Conservation (phyloP, 148 eudicot genomes). For the Linanthus parryae region DNA sequence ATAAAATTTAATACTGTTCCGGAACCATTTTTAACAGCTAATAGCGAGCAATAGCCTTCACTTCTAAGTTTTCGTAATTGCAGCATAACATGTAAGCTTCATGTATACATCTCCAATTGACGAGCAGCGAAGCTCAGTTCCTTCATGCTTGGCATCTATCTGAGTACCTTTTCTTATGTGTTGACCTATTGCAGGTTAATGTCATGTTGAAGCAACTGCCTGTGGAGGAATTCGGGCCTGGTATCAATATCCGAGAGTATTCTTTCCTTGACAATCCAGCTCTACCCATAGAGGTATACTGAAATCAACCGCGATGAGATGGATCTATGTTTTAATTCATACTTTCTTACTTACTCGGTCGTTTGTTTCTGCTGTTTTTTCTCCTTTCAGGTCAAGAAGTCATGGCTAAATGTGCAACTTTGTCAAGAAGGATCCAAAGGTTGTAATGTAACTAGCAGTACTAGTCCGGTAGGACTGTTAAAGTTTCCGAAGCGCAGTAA, state of each 20-base stretch:
- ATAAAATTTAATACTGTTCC: too few species aligned
- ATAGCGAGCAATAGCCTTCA: too few species aligned
- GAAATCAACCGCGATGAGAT: not conserved
- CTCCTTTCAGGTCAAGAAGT: constrained; percentile 71
- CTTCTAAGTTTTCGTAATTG: too few species aligned
- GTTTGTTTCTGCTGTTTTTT: not conserved
- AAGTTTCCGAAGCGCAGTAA: constrained; percentile 76
- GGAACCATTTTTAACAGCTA: too few species aligned
- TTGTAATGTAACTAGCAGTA: constrained; percentile 45
- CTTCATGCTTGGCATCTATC: constrained; percentile 3
- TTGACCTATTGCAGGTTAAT: constrained; percentile 49
- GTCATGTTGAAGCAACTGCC: constrained; percentile 61
- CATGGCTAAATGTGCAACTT: constrained; percentile 95
- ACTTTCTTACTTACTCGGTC: constrained; percentile 2
- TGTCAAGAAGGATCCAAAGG: constrained; percentile 78
- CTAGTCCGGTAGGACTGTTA: constrained; percentile 37
- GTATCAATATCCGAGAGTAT: constrained; percentile 71
- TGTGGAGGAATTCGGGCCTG: constrained; percentile 75
- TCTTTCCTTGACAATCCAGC: constrained; percentile 81
- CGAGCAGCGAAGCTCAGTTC: too few species aligned
- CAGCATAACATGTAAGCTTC: too few species aligned
- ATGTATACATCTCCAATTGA: too few species aligned
- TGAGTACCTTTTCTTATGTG: not conserved
- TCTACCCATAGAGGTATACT: constrained; percentile 58
- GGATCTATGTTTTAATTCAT: not conserved